These are phyloP conservation scores for Colletotrichum higginsianum DNA, from an alignment of 2,329 filamentous ascomycete species.

Conservation along the genomic window DNA sequence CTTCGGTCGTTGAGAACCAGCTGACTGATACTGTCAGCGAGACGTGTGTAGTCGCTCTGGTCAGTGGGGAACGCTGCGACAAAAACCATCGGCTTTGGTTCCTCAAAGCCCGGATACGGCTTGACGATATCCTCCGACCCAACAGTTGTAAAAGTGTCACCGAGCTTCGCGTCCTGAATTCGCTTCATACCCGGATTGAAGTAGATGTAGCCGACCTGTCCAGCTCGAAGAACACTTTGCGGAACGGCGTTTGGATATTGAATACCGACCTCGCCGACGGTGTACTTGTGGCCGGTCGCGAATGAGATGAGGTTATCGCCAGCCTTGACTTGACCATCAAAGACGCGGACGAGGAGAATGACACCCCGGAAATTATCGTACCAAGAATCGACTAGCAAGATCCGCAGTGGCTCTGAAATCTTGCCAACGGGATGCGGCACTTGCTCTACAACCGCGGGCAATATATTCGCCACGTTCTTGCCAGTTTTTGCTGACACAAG, in stretches of 20 bases:
- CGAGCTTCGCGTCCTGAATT: conserved; percentile 95
- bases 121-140: conserved; percentile 83
- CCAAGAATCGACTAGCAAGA: conserved; percentile 97
- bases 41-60: conserved; percentile 85
- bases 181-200: conserved; percentile 99
- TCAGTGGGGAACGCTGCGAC: conserved; percentile 97
- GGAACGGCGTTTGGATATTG: conserved; percentile 92
- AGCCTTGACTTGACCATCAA: conserved; percentile 86
- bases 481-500: conserved; percentile 94
- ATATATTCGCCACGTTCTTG: conserved; percentile 84
- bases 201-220: conserved; percentile 95
- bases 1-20: conserved; percentile 95
- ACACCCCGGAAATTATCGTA: conserved; percentile 97
- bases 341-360: conserved; percentile 89
- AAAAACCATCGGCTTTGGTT: conserved; percentile 99
- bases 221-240: conserved; percentile 84
- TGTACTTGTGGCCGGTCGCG: conserved; percentile 90
- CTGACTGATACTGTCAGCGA: conserved; percentile 95
- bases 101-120: conserved; percentile 92
- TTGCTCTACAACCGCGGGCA: conserved; percentile 88
- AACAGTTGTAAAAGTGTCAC: conserved; percentile 91
- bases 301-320: conserved; percentile 92
- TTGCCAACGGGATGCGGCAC: conserved; percentile 88
- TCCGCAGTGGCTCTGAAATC: conserved; percentile 78
- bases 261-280: conserved; percentile 95